Evolutionary conservation across 2,329 filamentous ascomycete genomes (phyloP).

Genomic region (Colletotrichum trifolii): DNA sequence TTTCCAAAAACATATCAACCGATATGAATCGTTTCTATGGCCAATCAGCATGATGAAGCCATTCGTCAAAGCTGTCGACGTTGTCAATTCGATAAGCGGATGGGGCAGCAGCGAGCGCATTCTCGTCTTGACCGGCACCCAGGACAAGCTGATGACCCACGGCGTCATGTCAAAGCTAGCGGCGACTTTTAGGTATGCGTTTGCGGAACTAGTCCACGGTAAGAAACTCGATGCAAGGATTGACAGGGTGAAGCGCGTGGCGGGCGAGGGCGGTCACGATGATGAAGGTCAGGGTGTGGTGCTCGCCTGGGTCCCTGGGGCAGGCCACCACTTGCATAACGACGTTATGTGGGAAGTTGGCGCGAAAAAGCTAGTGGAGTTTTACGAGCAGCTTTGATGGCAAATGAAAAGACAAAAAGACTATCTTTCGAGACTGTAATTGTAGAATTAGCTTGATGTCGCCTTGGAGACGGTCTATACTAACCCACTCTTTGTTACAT

Average conservation of each 20-base stretch:
- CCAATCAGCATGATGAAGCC: slow-evolving; percentile 58
- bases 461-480: too few relatives aligned
- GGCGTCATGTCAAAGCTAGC: slow-evolving; percentile 52
- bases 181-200: slow-evolving; percentile 48
- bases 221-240: slow-evolving; percentile 44
- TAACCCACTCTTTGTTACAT: too few relatives aligned
- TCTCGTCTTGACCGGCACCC: slow-evolving; percentile 51
- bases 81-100: slow-evolving; percentile 51
- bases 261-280: slow-evolving; percentile 41
- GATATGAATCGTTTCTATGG: slow-evolving; percentile 66
- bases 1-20: slow-evolving; percentile 55
- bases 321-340: slow-evolving; percentile 66
- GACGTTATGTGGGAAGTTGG: slow-evolving; percentile 61
- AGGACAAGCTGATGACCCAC: slow-evolving; percentile 54
- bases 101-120: slow-evolving; percentile 46
- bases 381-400: slow-evolving; percentile 43
- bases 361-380: slow-evolving; percentile 56
- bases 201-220: slow-evolving; percentile 43
- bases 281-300: slow-evolving; percentile 50
- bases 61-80: slow-evolving; percentile 53
- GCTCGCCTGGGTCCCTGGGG: slow-evolving; percentile 53
- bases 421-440: not conserved
- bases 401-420: too few relatives aligned
- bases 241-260: slow-evolving; percentile 30
- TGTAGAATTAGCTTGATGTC: not conserved